Percentiles rank a stretch among this genome's conserved stretches.
These are phyloP conservation scores for Conticribra guillardii DNA, from an alignment of 108 stramenopile genomes.

Conservation along the genomic window DNA sequence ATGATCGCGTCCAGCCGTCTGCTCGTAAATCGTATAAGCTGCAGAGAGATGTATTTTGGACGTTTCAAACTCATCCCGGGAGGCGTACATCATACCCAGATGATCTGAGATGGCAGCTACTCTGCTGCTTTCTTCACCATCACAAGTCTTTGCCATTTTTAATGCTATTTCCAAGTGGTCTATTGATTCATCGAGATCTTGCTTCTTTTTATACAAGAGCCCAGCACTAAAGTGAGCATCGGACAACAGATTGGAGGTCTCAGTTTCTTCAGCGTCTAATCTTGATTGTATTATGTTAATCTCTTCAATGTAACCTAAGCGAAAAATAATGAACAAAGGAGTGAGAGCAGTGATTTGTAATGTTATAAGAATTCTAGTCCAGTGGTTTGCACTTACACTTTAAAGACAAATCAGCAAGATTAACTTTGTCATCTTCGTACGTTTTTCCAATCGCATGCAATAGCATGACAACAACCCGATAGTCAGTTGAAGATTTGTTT, in stretches of 20 bases:
- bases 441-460: constrained; percentile 39
- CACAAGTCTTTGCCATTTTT: constrained; percentile 22
- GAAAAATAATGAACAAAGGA: background rate
- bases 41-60: constrained; percentile 43
- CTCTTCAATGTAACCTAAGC: constrained; percentile 37
- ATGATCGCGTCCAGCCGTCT: constrained; percentile 38
- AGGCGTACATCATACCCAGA: constrained; percentile 48
- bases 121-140: constrained; percentile 3
- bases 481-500: constrained; percentile 36
- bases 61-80: constrained; percentile 18
- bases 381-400: constrained; percentile 31
- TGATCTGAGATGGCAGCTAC: constrained; percentile 38
- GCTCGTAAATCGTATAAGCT: constrained; percentile 44
- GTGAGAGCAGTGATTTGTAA: background rate
- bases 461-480: constrained; percentile 42
- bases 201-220: constrained; percentile 27
- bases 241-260: constrained; percentile 22
- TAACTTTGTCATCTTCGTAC: constrained; percentile 45
- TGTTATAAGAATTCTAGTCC: background rate
- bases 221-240: constrained; percentile 38
- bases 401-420: constrained; percentile 40
- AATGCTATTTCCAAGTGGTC: constrained; percentile 38
- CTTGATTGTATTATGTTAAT: constrained; percentile 40
- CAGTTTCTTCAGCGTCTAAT: constrained; percentile 14
- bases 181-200: constrained; percentile 28